Evolutionary conservation across 495 filamentous ascomycete species (phyloP).

Genomic region (Haplographium delicatum): DNA sequence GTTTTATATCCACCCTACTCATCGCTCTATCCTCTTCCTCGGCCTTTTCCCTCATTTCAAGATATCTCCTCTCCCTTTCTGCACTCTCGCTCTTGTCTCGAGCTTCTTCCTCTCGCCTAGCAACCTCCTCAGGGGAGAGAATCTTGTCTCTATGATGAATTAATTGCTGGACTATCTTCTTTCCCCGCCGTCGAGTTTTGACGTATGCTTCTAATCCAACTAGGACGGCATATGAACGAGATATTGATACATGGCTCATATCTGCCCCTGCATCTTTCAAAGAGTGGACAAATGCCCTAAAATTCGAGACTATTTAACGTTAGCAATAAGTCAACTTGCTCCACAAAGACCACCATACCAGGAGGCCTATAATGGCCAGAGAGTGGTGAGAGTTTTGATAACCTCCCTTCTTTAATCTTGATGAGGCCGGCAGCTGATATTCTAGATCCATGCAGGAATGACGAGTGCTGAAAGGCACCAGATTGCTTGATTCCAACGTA

Average conservation of each 20-base stretch:
- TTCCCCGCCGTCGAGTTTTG: constrained; percentile 33
- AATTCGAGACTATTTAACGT: constrained; percentile 49
- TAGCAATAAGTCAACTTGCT: background rate
- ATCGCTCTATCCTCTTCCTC: constrained; percentile 25
- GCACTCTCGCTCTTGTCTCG: constrained; percentile 25
- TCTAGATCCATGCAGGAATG: constrained; percentile 75
- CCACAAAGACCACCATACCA: constrained; percentile 8
- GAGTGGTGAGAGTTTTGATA: constrained; percentile 51
- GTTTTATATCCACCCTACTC: constrained; percentile 13
- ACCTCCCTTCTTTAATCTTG: constrained; percentile 72
- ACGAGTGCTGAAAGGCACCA: constrained; percentile 85
- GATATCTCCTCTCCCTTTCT: constrained; percentile 17
- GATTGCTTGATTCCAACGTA: constrained; percentile 86
- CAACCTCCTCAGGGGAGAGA: constrained; percentile 13
- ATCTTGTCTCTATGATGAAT: constrained; percentile 22
- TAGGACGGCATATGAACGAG: constrained; percentile 74
- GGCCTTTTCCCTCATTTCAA: constrained; percentile 17
- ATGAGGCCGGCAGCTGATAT: constrained; percentile 82
- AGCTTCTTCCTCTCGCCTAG: constrained; percentile 26
- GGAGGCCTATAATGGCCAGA: constrained; percentile 88
- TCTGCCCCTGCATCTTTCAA: constrained; percentile 72
- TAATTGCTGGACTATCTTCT: constrained; percentile 21
- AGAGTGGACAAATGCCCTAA: constrained; percentile 69
- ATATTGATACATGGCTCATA: constrained; percentile 70
- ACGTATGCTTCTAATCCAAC: constrained; percentile 78